Evolutionary conservation across 495 filamentous ascomycete genomes (phyloP).

Genomic region (Xeromyces bisporus): DNA sequence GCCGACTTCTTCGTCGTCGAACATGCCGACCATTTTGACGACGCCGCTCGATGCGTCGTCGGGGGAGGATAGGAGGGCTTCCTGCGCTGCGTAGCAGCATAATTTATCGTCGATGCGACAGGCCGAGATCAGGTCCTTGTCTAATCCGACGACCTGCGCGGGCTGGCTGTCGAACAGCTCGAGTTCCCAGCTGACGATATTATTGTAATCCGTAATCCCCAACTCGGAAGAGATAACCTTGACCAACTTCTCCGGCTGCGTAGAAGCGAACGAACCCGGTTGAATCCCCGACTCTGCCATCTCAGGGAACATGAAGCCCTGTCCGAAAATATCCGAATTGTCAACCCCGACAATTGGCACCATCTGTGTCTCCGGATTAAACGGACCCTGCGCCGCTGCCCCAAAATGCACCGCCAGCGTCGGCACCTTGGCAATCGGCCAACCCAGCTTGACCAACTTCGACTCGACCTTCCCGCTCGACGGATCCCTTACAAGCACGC

Average conservation of each 20-base stretch:
- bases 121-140: constrained; percentile 89
- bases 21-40: constrained; percentile 76
- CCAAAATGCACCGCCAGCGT: constrained; percentile 93
- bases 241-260: constrained; percentile 71
- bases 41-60: constrained; percentile 33
- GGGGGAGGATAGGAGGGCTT: constrained; percentile 59
- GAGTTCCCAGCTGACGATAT: constrained; percentile 91
- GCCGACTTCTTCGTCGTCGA: constrained; percentile 95
- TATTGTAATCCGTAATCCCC: constrained; percentile 44
- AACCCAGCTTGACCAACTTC: constrained; percentile 76
- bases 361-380: constrained; percentile 86
- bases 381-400: constrained; percentile 51
- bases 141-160: constrained; percentile 65
- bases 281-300: constrained; percentile 16
- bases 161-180: constrained; percentile 89
- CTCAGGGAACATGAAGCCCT: constrained; percentile 8
- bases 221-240: constrained; percentile 64
- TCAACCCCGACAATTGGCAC: constrained; percentile 88
- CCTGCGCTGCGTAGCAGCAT: constrained; percentile 80
- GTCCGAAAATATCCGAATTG: constrained; percentile 38
- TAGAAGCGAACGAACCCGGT: constrained; percentile 50
- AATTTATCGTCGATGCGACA: constrained; percentile 95
- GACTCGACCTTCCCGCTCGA: constrained; percentile 59
- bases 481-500: constrained; percentile 64
- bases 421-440: constrained; percentile 85